Conservation (phyloP, 2,329 filamentous ascomycete genomes). For the Penicillium sp. region DNA sequence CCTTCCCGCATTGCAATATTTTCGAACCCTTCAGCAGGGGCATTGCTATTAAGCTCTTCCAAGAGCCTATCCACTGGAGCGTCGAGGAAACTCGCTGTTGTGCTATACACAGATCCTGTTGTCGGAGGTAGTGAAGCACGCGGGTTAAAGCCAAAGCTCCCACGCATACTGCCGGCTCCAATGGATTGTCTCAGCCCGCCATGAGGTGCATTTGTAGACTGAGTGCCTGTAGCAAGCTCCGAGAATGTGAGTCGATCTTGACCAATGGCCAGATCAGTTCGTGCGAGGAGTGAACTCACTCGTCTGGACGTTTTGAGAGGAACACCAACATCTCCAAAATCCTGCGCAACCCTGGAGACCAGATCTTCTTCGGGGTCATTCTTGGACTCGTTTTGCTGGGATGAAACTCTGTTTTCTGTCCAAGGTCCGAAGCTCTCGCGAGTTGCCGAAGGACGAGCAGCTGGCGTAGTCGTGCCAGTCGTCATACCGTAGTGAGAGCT, state of each 20-base stretch:
- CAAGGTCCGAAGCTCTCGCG: conserved; percentile 73
- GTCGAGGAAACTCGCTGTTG: conserved; percentile 63
- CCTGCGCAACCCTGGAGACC: conserved; percentile 69
- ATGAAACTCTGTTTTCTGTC: conserved; percentile 44
- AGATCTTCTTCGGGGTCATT: conserved; percentile 55
- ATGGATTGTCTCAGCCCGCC: conserved; percentile 67
- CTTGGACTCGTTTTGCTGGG: conserved; percentile 20
- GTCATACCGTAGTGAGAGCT: conserved; percentile 62
- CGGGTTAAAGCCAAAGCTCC: conserved; percentile 56
- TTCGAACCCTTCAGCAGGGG: conserved; percentile 66
- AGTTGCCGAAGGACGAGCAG: conserved; percentile 60
- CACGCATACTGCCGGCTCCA: conserved; percentile 62
- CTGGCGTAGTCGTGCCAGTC: conserved; percentile 74
- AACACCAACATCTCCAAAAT: conserved; percentile 55
- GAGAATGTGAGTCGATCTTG: conserved; percentile 78
- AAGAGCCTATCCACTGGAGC: conserved; percentile 67
- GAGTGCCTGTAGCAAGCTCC: conserved; percentile 59
- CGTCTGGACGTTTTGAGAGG: conserved; percentile 66
- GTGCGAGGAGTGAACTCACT: conserved; percentile 85
- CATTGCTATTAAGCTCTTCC: conserved; percentile 63
- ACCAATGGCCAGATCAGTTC: conserved; percentile 80
- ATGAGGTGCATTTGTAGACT: conserved; percentile 35
- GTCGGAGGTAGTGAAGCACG: conserved; percentile 57
- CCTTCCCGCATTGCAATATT: conserved; percentile 71
- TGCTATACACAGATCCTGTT: conserved; percentile 46